Base-by-base conservation (phyloP, 129 eudicot species). In the Rutidosis leptorrhynchoides region DNA sequence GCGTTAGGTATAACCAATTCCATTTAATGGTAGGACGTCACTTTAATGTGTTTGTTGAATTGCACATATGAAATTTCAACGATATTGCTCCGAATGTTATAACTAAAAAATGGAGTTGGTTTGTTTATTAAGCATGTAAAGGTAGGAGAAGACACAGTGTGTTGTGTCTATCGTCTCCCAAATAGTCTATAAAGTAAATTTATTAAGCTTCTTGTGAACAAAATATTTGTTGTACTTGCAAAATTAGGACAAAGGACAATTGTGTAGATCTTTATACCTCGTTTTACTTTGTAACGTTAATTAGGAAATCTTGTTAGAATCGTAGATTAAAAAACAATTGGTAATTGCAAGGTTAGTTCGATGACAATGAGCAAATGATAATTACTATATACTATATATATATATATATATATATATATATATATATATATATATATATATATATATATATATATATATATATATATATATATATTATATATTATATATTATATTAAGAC, bases 41-140 rank as follows among this genome's bases (percentile, higher is more conserved):
- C 2, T 40, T 56, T 40, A 35, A 35, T 7, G 10, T 35, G 43
- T 12, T 21, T 55, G 11, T n/a, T n/a, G 27, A 55, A 23, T 52
- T 24, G 64, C 23, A 7, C 8, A 14, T 10, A 30, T 14, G 25
- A 21, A 15, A 32, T 53, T 67, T 32, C 29, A 53, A 21, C 52
- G 12, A 32, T 2, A 25, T 49, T 17, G 10, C 23, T 9, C n/a
- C 3, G 9, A 49, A 40, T 37, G 45, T 16, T 55, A 2, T 2
- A 55, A 55, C n/a, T 23, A 58, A 27, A 15, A 43, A 68, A 55
- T 37, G 33, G 20, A 4, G 5, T 23, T 32, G 64, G 26, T 6
- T 68, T 11, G 43, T 55, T 56, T 11, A 56, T 57, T 20, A 57
- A 57, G 64, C 65, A 65, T 48, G 42, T 65, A 16, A 69, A 33